A percentile compares a stretch with the other conserved stretches of the same genome.
phyloP scores from a whole-genome alignment of 495 filamentous ascomycete species.

The Xylaria castorea region DNA sequence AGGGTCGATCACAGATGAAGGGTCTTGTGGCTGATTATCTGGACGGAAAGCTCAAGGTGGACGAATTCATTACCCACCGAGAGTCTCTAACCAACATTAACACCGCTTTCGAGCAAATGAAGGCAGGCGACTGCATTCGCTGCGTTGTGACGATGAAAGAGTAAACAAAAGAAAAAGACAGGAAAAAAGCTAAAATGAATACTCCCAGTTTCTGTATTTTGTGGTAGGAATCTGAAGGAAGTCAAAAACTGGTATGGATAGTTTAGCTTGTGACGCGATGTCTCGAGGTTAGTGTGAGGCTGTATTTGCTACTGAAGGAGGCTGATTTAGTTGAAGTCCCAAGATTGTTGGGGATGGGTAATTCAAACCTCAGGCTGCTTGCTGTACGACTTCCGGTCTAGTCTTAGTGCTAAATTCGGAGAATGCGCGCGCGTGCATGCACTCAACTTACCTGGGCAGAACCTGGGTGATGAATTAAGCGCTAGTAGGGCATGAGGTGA shows the following conservation, averaged over 20 bases:
- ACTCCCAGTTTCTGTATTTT: background rate
- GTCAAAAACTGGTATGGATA: background rate
- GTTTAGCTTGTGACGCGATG: background rate
- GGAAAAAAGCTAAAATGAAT: background rate
- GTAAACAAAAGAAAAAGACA: constrained; percentile 17
- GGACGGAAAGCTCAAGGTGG: constrained; percentile 89
- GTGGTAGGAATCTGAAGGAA: background rate
- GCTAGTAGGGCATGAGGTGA: background rate
- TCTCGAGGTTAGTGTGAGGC: background rate
- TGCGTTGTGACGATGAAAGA: constrained; percentile 72
- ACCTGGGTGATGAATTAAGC: background rate
- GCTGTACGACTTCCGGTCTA: background rate
- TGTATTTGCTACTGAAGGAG: background rate
- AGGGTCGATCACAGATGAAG: constrained; percentile 91
- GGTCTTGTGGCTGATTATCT: constrained; percentile 91
- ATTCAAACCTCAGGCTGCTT: background rate
- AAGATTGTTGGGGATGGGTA: background rate
- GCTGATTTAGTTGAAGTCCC: background rate
- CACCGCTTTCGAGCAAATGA: constrained; percentile 90
- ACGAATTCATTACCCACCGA: constrained; percentile 99
- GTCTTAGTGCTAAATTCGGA: background rate
- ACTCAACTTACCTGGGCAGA: background rate
- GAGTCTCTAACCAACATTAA: constrained; percentile 83
- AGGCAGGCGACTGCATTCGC: constrained; percentile 92
- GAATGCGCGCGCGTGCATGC: background rate